Evolutionary conservation across 768 basidiomycete species (phyloP).

Genomic region (Termitomyces sp.): DNA sequence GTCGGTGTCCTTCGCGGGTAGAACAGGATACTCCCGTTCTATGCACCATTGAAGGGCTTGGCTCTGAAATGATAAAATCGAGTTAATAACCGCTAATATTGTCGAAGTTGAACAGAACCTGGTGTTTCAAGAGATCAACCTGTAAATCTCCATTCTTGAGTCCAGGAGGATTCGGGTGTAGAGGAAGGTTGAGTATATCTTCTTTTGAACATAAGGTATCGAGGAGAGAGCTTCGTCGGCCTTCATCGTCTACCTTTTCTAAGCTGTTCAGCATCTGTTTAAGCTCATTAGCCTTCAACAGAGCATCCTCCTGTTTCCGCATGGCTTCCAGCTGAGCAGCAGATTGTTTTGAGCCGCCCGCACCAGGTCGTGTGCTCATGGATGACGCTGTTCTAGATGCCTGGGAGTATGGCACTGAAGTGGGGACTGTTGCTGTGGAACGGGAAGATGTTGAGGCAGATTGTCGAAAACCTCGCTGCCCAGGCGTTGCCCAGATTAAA

Average conservation of each 20-base stretch:
- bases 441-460: conserved; percentile 13
- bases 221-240: conserved; percentile 61
- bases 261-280: conserved; percentile 56
- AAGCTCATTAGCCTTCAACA: conserved; percentile 63
- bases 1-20: conserved; percentile 64
- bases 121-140: conserved; percentile 78
- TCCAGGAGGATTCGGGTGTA: conserved; percentile 70
- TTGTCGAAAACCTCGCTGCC: conserved; percentile 48
- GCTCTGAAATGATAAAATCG: conserved; percentile 34
- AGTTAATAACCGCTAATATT: not conserved
- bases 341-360: conserved; percentile 15
- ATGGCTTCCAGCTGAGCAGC: conserved; percentile 43
- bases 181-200: conserved; percentile 68
- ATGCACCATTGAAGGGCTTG: conserved; percentile 89
- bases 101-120: conserved; percentile 35
- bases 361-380: conserved; percentile 9
- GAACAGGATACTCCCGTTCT: conserved; percentile 67
- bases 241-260: conserved; percentile 77
- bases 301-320: conserved; percentile 44
- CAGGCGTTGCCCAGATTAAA: conserved; percentile 72
- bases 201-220: conserved; percentile 63
- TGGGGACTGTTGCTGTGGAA: not conserved
- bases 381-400: conserved; percentile 15
- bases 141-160: conserved; percentile 57
- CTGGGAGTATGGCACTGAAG: not conserved